Evolutionary conservation across 2,329 filamentous ascomycete species (phyloP).

Genomic region (Scortechinia acanthostroma): DNA sequence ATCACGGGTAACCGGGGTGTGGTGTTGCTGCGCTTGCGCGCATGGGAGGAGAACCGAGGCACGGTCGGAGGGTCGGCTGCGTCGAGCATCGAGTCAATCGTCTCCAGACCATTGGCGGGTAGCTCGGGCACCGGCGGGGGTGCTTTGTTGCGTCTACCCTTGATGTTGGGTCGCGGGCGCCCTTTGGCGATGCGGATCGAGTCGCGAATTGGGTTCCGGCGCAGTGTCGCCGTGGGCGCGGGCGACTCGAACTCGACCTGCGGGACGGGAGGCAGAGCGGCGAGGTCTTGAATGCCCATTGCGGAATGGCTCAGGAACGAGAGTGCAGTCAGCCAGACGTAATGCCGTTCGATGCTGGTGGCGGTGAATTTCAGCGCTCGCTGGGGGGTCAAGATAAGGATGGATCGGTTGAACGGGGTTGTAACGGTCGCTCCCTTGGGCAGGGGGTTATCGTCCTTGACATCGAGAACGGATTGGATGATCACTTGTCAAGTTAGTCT

Average conservation of each 20-base stretch:
- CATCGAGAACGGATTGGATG: slow-evolving; percentile 93
- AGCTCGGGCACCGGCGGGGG: neutral
- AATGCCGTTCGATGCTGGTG: slow-evolving; percentile 74
- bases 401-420: slow-evolving; percentile 79
- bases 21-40: slow-evolving; percentile 2
- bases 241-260: neutral
- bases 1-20: neutral
- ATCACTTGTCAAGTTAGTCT: slow-evolving; percentile 51
- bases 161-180: neutral
- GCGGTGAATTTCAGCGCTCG: slow-evolving; percentile 94
- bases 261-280: slow-evolving; percentile 13
- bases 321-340: slow-evolving; percentile 86
- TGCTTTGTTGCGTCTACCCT: no score
- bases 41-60: neutral
- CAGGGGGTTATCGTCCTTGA: slow-evolving; percentile 83
- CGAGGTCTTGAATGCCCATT: slow-evolving; percentile 70
- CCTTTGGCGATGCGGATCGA: slow-evolving; percentile 80
- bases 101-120: neutral
- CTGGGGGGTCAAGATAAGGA: slow-evolving; percentile 87
- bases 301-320: slow-evolving; percentile 90
- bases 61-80: neutral
- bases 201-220: slow-evolving; percentile 55
- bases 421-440: slow-evolving; percentile 54
- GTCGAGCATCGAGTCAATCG: neutral
- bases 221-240: slow-evolving; percentile 2